These are phyloP conservation scores for Elongisporangium anandrum DNA, from an alignment of 352 stramenopile genomes.

Conservation along the genomic window DNA sequence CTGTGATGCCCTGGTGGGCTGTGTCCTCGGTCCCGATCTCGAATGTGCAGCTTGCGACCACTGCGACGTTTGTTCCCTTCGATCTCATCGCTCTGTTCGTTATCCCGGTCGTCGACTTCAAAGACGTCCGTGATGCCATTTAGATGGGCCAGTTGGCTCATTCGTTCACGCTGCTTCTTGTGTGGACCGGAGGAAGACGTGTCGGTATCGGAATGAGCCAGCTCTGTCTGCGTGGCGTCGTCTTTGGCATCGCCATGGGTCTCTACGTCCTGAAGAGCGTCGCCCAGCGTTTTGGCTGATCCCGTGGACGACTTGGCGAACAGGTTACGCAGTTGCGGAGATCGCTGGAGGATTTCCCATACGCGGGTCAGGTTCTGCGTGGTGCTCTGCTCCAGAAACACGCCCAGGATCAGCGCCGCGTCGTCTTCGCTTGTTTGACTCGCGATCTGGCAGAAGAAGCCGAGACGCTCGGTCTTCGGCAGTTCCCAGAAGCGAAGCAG, in stretches of 20 bases:
- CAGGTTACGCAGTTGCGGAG: conserved; percentile 38
- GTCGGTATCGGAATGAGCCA: background rate
- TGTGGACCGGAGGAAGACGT: conserved; percentile 1
- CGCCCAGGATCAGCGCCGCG: conserved; percentile 30
- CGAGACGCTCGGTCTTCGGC: conserved; percentile 44
- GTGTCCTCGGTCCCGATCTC: background rate
- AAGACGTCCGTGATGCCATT: conserved; percentile 47
- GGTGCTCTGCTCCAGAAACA: conserved; percentile 48
- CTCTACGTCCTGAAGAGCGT: background rate
- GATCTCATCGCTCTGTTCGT: conserved; percentile 10
- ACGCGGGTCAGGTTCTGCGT: conserved; percentile 34
- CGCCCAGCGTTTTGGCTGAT: conserved; percentile 3
- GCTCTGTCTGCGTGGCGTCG: conserved; percentile 2
- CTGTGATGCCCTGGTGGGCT: background rate
- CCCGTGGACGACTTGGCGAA: conserved; percentile 7
- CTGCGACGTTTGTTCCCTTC: conserved; percentile 8
- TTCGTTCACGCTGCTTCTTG: conserved; percentile 5
- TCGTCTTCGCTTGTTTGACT: conserved; percentile 52
- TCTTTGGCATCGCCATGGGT: background rate
- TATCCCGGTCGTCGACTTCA: conserved; percentile 28
- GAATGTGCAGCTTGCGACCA: conserved; percentile 9
- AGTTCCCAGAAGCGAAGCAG: conserved; percentile 69
- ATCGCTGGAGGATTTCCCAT: conserved; percentile 47
- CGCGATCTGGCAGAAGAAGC: conserved; percentile 68
- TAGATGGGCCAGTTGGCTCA: conserved; percentile 40